phyloP scores from a whole-genome alignment of 2,329 filamentous ascomycete genomes.

The Colletotrichum sp. region DNA sequence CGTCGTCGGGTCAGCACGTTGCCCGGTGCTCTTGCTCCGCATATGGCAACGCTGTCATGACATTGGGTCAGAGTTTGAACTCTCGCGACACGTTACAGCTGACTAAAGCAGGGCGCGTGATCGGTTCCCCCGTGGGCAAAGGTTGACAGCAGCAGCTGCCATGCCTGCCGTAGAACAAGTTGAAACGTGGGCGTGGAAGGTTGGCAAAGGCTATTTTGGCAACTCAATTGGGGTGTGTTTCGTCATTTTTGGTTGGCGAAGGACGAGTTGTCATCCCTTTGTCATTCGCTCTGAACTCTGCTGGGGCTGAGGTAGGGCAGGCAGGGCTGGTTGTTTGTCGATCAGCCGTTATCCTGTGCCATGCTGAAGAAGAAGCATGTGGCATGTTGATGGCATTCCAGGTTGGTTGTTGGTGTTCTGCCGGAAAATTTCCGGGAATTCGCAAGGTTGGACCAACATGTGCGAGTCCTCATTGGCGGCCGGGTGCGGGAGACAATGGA shows the following conservation, averaged over 20 bases:
- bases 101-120: not conserved
- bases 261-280: not conserved
- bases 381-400: not conserved
- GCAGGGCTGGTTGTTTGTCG: not conserved
- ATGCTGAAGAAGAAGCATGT: not conserved
- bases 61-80: constrained; percentile 3
- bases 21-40: not conserved
- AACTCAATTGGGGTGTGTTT: not conserved
- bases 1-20: not conserved
- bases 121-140: not conserved
- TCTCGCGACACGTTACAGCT: not conserved
- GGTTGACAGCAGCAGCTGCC: not conserved
- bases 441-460: not conserved
- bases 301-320: not conserved
- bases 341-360: not conserved
- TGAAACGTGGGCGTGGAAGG: constrained; percentile 7
- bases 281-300: not conserved
- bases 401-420: not conserved
- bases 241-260: not conserved
- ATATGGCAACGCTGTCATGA: not conserved
- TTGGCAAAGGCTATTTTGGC: not conserved
- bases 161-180: constrained; percentile 10
- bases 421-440: not conserved
- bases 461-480: not conserved
- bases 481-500: not conserved